Conservation (phyloP, 371 early-diverging fungal species). For the Lichtheimia corymbifera region DNA sequence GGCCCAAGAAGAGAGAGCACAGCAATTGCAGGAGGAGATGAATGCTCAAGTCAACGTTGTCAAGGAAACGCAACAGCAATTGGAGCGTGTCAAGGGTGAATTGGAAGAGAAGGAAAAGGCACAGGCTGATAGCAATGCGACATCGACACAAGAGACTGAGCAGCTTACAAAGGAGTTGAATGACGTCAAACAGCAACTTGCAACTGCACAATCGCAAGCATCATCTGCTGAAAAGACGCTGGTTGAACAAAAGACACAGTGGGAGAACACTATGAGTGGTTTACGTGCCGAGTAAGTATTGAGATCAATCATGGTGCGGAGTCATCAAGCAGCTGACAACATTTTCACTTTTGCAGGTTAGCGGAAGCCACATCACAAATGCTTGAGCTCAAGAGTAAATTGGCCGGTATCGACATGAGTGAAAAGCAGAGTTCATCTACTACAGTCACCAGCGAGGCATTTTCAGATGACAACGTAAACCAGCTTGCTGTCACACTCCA, state of each 20-base stretch:
- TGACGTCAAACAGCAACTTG: neutral
- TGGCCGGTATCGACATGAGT: too few species aligned
- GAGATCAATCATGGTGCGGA: neutral
- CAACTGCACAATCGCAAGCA: neutral
- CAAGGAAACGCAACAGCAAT: neutral
- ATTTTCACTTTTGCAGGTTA: neutral
- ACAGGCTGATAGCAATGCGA: neutral
- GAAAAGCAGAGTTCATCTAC: too few species aligned
- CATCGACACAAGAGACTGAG: neutral
- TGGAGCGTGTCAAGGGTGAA: neutral
- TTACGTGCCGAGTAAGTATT: conserved; percentile 2
- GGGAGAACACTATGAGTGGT: neutral
- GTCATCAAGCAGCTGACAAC: neutral
- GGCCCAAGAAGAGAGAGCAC: neutral
- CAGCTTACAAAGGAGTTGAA: neutral
- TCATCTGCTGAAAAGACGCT: neutral
- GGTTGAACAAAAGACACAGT: neutral
- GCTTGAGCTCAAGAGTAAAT: too few species aligned
- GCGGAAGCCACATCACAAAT: too few species aligned
- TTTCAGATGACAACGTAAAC: too few species aligned
- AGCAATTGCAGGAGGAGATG: neutral
- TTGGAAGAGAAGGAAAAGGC: neutral
- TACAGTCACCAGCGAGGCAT: too few species aligned
- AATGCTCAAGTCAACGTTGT: neutral
- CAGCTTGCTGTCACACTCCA: too few species aligned